Evolutionary conservation across 768 basidiomycete genomes (phyloP).

Genomic region (Naganishia antarctica): DNA sequence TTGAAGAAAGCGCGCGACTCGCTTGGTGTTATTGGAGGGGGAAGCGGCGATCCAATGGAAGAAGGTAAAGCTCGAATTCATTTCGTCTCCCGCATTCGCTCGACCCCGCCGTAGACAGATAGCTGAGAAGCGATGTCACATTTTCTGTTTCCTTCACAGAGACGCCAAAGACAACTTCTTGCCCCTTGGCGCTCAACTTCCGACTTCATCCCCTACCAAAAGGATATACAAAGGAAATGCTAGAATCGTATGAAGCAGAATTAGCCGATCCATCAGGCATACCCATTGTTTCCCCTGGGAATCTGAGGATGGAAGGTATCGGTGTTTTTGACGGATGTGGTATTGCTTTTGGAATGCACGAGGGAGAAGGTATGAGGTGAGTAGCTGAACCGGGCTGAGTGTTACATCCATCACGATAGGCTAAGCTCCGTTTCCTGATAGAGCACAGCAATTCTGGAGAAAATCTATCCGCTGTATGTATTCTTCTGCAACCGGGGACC

Average conservation of each 20-base stretch:
- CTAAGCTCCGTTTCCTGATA: too few relatives aligned
- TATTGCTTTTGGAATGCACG: slow-evolving; percentile 62
- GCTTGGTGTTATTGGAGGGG: slow-evolving; percentile 3
- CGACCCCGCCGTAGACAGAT: too few relatives aligned
- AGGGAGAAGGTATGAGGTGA: slow-evolving; percentile 67
- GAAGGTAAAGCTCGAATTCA: not conserved
- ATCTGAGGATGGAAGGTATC: slow-evolving; percentile 56
- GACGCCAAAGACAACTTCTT: slow-evolving; percentile 19
- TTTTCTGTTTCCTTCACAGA: not conserved
- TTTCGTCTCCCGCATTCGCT: too few relatives aligned
- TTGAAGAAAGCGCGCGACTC: slow-evolving; percentile 30
- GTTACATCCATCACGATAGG: slow-evolving; percentile 40
- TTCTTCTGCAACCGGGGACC: not conserved
- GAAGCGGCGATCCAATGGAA: not conserved
- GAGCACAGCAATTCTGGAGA: slow-evolving; percentile 60
- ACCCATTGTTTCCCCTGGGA: slow-evolving; percentile 25
- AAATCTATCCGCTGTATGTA: slow-evolving; percentile 63
- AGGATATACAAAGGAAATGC: slow-evolving; percentile 26
- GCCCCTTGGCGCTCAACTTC: slow-evolving; percentile 40
- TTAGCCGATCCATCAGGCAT: slow-evolving; percentile 40
- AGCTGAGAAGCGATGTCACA: not conserved
- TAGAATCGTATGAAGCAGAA: slow-evolving; percentile 40
- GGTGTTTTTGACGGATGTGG: slow-evolving; percentile 77
- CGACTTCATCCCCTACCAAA: slow-evolving; percentile 37
- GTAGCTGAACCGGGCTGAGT: slow-evolving; percentile 23